Base-by-base conservation (phyloP, 2,329 filamentous ascomycete species). In the Herpomyces periplanetae region DNA sequence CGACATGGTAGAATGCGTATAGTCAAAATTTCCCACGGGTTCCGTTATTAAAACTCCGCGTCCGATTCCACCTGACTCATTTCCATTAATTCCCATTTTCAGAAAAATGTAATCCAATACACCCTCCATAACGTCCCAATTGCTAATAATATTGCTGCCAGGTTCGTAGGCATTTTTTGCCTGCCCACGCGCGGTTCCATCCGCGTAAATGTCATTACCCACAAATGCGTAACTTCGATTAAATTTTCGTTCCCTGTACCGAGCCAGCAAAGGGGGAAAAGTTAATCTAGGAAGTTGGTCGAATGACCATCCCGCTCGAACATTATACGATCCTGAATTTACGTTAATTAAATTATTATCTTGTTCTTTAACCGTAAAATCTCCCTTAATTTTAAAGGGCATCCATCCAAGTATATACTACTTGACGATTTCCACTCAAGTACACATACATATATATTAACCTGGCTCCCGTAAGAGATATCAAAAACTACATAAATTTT, bases 61-160 rank as follows among this genome's bases (percentile, higher is more conserved):
- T 30, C 75, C 69, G 25, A 96, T 56, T 10, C 51, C 46, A 5
- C 66, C 68, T 18, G 61, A 54, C 3, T 46, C 45, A n/a, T n/a
- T n/a, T 8, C 56, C 56, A 27, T 84, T 69, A 28, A 96, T 50
- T 3, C 80, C 80, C 21, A 96, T 43, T 41, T 88, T 91, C 28
- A 88, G 48, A 36, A 96, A 96, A 16, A 73, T 51, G 37, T 88
- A 88, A 41, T 96, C 80, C 17, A 96, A 42, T 3, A 88, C 49
- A 23, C 75, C 71, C 38, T 96, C 80, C 56, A 87, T 71, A 13
- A 71, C 73, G 38, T 96, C 80, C 71, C 84, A 96, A 35, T 91
- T 91, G 37, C 68, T 73, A 24, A 91, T 57, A 18, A 96, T 62
- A 26, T 73, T 75, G 17, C 62, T 75, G 10, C 73, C 73, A 2